phyloP scores from a whole-genome alignment of 2,329 filamentous ascomycete species.

The Verticillium nonalfalfae region DNA sequence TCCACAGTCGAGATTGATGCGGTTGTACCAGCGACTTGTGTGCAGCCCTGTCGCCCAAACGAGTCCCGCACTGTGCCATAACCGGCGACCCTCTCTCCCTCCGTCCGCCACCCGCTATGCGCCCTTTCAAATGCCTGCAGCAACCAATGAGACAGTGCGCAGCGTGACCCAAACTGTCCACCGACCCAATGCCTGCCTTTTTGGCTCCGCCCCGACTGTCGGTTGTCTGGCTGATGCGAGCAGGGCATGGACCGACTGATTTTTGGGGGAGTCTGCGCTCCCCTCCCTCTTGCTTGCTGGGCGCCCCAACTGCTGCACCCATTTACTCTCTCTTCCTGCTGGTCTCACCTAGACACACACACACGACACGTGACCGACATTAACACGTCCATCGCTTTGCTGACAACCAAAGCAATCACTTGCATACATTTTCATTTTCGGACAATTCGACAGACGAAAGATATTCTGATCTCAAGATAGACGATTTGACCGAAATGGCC shows the following conservation, averaged over 20 bases:
- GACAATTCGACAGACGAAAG: not conserved
- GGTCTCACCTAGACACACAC: not conserved
- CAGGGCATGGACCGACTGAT: not conserved
- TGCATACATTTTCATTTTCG: not conserved
- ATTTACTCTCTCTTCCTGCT: not conserved
- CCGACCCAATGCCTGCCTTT: not conserved
- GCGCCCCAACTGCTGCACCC: not conserved
- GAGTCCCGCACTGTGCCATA: not conserved
- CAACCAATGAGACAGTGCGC: not conserved
- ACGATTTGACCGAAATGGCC: not conserved
- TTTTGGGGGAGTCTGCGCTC: constrained; percentile 3
- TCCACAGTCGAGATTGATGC: not conserved
- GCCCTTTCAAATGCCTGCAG: not conserved
- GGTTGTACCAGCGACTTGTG: not conserved
- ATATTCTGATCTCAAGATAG: too few species aligned
- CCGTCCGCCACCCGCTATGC: not conserved
- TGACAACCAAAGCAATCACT: not conserved
- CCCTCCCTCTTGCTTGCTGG: constrained; percentile 1
- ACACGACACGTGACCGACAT: not conserved
- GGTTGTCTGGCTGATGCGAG: constrained; percentile 3
- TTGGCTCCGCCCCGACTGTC: not conserved
- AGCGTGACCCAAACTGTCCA: not conserved
- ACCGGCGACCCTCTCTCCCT: not conserved
- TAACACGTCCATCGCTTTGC: not conserved
- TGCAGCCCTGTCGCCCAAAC: not conserved